Evolutionary conservation across 2,329 filamentous ascomycete genomes (phyloP).

Genomic region (Cryphonectria radicalis): DNA sequence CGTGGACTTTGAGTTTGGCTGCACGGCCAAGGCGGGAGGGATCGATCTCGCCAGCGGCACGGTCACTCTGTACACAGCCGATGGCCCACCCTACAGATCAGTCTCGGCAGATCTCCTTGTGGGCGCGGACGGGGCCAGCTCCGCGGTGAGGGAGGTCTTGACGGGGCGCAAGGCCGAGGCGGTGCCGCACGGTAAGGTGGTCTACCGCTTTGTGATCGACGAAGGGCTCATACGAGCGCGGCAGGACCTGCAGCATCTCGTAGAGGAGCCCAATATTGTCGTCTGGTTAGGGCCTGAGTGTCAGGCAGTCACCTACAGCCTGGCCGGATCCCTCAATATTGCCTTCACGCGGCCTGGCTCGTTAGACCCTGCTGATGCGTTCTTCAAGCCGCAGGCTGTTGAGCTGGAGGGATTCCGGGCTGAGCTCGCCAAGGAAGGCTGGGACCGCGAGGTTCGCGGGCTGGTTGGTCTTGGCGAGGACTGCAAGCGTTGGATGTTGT

Average conservation of each 20-base stretch:
- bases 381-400: constrained; percentile 30
- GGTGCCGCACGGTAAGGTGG: constrained; percentile 33
- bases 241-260: constrained; percentile 28
- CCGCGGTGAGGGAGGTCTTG: constrained; percentile 29
- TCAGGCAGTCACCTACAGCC: constrained; percentile 32
- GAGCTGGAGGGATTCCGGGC: constrained; percentile 29
- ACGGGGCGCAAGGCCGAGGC: constrained; percentile 28
- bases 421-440: constrained; percentile 23
- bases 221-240: constrained; percentile 29
- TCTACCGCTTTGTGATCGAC: constrained; percentile 31
- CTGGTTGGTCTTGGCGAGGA: constrained; percentile 30
- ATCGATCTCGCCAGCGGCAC: constrained; percentile 25
- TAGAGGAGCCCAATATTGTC: constrained; percentile 31
- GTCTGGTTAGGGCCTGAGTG: constrained; percentile 33
- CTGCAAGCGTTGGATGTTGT: constrained; percentile 31
- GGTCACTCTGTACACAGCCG: constrained; percentile 24
- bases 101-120: constrained; percentile 32
- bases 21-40: constrained; percentile 24
- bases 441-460: constrained; percentile 32
- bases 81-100: constrained; percentile 26
- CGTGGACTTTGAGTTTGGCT: constrained; percentile 30
- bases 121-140: constrained; percentile 36
- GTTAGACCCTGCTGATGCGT: constrained; percentile 29
- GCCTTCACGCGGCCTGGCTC: constrained; percentile 33
- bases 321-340: constrained; percentile 32